A percentile compares a stretch with the other conserved stretches of the same genome.
These are phyloP conservation scores for Naganishia friedmannii DNA, from an alignment of 768 basidiomycete species.

Conservation along the genomic window DNA sequence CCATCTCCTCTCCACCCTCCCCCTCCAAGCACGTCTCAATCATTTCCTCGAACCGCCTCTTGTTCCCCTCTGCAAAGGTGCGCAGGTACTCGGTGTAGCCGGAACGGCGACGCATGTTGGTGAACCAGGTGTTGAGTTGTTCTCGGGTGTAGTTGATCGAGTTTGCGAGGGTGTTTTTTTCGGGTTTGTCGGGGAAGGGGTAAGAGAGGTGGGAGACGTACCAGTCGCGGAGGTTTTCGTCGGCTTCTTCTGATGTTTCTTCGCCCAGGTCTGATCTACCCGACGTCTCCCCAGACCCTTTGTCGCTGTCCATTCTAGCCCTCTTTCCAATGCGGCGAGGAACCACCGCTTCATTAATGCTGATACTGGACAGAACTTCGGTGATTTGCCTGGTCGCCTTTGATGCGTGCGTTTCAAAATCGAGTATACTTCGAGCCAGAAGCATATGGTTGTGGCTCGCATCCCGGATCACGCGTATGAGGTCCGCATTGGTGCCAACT, in stretches of 20 bases:
- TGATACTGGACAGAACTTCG: no score
- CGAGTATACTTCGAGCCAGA: not conserved
- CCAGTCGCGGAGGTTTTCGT: constrained; percentile 29
- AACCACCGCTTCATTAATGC: not conserved
- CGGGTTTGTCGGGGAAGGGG: constrained; percentile 35
- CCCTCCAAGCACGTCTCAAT: constrained; percentile 5
- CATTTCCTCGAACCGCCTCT: constrained; percentile 15
- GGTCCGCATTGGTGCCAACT: not conserved
- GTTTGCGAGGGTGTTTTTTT: constrained; percentile 26
- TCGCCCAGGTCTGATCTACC: no score
- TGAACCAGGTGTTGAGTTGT: constrained; percentile 39
- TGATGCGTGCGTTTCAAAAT: not conserved
- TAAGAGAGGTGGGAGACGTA: constrained; percentile 35
- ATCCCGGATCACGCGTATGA: not conserved
- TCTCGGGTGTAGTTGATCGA: constrained; percentile 12
- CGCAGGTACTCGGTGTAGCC: constrained; percentile 33
- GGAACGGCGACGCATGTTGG: constrained; percentile 40
- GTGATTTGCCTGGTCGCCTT: no score
- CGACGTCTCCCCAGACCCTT: no score
- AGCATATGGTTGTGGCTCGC: not conserved
- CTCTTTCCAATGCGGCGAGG: not conserved
- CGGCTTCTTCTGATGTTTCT: not conserved
- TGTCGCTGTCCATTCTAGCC: no score
- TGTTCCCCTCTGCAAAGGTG: not conserved
- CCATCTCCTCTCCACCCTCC: not conserved